A percentile compares a stretch with the other conserved stretches of the same genome.
These are phyloP conservation scores for Fusarium transvaalense DNA, from an alignment of 2,329 filamentous ascomycete genomes.

Conservation along the genomic window DNA sequence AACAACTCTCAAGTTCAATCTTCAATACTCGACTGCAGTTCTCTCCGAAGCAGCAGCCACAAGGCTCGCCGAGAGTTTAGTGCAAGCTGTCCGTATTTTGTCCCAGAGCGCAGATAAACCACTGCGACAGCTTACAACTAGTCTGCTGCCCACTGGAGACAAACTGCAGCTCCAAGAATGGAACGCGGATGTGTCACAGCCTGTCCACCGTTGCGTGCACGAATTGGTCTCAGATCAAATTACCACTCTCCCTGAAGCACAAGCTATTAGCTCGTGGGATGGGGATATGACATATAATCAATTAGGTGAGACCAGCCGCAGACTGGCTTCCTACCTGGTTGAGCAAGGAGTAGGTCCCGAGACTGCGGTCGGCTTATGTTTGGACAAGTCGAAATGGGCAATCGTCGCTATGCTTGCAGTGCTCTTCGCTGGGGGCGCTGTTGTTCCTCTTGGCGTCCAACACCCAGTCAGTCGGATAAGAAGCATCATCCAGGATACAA, in stretches of 20 bases:
- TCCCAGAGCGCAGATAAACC: background rate
- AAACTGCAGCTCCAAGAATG: background rate
- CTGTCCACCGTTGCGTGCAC: slow-evolving; percentile 3
- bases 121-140: background rate
- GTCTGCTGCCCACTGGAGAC: background rate
- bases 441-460: slow-evolving; percentile 2
- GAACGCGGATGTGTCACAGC: background rate
- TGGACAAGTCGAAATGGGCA: slow-evolving; percentile 6
- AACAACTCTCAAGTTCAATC: slow-evolving; percentile 8
- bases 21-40: slow-evolving; percentile 8
- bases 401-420: slow-evolving; percentile 1
- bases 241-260: background rate
- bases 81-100: slow-evolving; percentile 1
- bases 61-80: slow-evolving; percentile 6
- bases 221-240: background rate
- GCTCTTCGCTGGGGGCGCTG: background rate
- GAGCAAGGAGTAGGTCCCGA: background rate
- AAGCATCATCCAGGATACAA: background rate
- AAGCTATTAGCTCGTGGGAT: background rate
- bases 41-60: slow-evolving; percentile 2
- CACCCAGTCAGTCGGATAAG: slow-evolving; percentile 3
- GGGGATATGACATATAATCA: background rate
- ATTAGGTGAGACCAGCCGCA: background rate
- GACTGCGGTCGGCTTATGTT: background rate
- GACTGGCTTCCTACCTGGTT: background rate